Base-by-base conservation (phyloP, 169 alveolate genomes). In the Theileria sp. region DNA sequence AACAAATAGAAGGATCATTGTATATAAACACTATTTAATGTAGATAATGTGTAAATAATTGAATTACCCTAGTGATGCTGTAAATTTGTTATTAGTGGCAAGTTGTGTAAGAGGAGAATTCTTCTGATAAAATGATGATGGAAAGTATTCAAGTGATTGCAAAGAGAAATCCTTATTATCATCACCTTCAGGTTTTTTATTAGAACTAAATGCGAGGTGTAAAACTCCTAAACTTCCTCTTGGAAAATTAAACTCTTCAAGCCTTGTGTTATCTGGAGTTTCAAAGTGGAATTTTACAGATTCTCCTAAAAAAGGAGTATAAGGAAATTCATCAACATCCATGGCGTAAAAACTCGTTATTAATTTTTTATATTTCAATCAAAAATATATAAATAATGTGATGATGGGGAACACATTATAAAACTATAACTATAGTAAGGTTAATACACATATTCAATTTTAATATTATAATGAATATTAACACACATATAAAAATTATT, bases 21-120 rank as follows among this genome's bases (percentile, higher is more conserved):
- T 58, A 58, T 21, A 19, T n/a, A 54, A n/a, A 1, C 32, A 58
- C 13, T 58, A 3, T 8, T 58, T 8, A 21, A 9, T 19, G 26
- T 26, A 49, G 32, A 1, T 30, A n/a, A 1, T 15, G 21, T 9
- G 25, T 50, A 13, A 51, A n/a, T 64, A 38, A 32, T 1, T n/a
- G 13, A 56, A 81, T 30, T 73, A 85, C 91, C 91, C 80, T 12
- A 62, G 60, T 25, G 66, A 70, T n/a, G 77, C 91, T 12, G 82
- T 30, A 30, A 79, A 85, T 23, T 76, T 75, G 19, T 62, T 23
- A 19, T 36, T 49, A 3, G 25, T 64, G 32, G 87, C 87, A 13
- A 79, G 72, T 19, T 71, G 73, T 21, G 4, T n/a, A 3, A 83
- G n/a, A 21, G 81, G 77, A 3, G 71, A 32, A 38, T 65, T 69